Base-by-base conservation (phyloP, 495 filamentous ascomycete species). In the Talaromyces proteolyticus region DNA sequence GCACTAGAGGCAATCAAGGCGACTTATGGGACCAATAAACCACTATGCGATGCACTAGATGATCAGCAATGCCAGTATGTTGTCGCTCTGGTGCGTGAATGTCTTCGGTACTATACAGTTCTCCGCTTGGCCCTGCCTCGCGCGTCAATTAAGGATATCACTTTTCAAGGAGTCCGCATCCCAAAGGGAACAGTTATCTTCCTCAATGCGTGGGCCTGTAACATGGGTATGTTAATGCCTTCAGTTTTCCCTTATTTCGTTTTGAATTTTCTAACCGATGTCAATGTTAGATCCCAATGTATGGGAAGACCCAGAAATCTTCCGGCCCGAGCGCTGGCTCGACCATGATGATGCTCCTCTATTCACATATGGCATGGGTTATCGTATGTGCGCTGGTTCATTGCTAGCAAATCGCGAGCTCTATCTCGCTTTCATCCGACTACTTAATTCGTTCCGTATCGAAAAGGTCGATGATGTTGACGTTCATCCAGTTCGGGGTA, bases 181-280 rank as follows among this genome's bases (percentile, higher is more conserved):
- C 82, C 81, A 0, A 72, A 75, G 25, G 76, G 77, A 17, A 83
- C 77, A 5, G 77, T 81, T 0, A 72, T 83, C 38, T 84, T 83
- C 59, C 62, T 87, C 50, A 85, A 87, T 58, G 75, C 78, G 0
- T 85, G 80, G 81, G 79, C 78, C 7, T 84, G 81, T 51, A 85
- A 84, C 44, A 80, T 75, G 67, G 80, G 77, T 74, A 58, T 56
- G 61, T 62, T n/a, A n/a, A 22, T 21, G 25, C 46, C 12, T 11
- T 1, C 38, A n/a, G n/a, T n/a, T n/a, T n/a, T n/a, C n/a, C n/a
- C n/a, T n/a, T 47, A 34, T 34, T 12, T 42, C 40, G 18, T 46
- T 43, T 34, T 39, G 34, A 40, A 53, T 44, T 22, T 18, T 19
- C 18, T 47, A 42, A 5, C 10, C 25, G 29, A 24, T 18, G 16